A percentile compares a stretch with the other conserved stretches of the same genome.
These are phyloP conservation scores for Aspergillus tubingensis DNA, from an alignment of 2,329 filamentous ascomycete genomes.

Conservation along the genomic window DNA sequence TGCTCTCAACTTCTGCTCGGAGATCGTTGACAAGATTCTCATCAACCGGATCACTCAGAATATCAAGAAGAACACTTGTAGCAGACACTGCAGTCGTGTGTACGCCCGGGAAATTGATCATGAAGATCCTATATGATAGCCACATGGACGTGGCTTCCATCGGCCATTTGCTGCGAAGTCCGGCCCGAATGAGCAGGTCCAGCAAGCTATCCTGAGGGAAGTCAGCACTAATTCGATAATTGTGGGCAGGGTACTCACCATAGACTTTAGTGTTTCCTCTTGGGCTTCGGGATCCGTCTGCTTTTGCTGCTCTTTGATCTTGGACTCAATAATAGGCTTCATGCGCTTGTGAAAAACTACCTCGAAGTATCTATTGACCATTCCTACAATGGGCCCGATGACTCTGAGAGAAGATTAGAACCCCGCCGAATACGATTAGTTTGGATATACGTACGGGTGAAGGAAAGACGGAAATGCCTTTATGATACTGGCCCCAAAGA, in stretches of 20 bases:
- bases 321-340: slow-evolving; percentile 16
- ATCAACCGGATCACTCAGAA: slow-evolving; percentile 8
- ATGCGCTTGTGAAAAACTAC: slow-evolving; percentile 13
- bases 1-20: slow-evolving; percentile 10
- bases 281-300: neutral
- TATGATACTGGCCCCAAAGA: slow-evolving; percentile 16
- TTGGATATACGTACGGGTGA: slow-evolving; percentile 3
- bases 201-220: slow-evolving; percentile 10
- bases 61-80: slow-evolving; percentile 16
- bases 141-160: slow-evolving; percentile 17
- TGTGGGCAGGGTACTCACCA: neutral
- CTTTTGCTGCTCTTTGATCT: slow-evolving; percentile 13
- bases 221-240: neutral
- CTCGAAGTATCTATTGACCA: slow-evolving; percentile 16
- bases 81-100: slow-evolving; percentile 18
- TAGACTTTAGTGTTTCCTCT: slow-evolving; percentile 10
- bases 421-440: no score
- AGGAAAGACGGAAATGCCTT: slow-evolving; percentile 18
- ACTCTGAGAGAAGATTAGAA: neutral
- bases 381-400: slow-evolving; percentile 14
- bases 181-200: slow-evolving; percentile 15
- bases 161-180: slow-evolving; percentile 18
- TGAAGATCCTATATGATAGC: slow-evolving; percentile 18
- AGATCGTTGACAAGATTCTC: slow-evolving; percentile 6
- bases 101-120: slow-evolving; percentile 20